A percentile compares a stretch with the other conserved stretches of the same genome.
Evolutionary conservation across 371 early-diverging fungal genomes (phyloP).

Genomic region (Mortierella sp.): DNA sequence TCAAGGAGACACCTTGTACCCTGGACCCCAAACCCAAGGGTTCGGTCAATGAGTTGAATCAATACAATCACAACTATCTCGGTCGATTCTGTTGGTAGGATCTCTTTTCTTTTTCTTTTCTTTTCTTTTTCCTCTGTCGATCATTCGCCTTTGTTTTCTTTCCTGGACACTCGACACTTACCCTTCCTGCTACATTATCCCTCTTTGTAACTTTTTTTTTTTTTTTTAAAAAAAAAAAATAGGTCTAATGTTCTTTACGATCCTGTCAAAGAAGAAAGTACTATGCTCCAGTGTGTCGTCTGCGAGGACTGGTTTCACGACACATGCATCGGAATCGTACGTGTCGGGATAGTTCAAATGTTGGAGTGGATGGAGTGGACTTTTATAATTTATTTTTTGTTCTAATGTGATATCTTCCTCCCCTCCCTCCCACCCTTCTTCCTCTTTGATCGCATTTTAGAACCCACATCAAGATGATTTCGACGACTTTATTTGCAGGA

Average conservation of each 20-base stretch:
- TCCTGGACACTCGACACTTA: too few relatives aligned
- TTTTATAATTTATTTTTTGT: too few relatives aligned
- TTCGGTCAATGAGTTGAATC: conserved; percentile 68
- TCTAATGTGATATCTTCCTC: too few relatives aligned
- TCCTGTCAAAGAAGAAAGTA: conserved; percentile 73
- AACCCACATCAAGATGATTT: conserved; percentile 75
- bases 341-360: too few relatives aligned
- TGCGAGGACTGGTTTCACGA: conserved; percentile 94
- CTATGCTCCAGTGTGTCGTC: conserved; percentile 86
- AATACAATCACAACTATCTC: conserved; percentile 82
- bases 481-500: conserved; percentile 84
- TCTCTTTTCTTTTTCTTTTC: not conserved
- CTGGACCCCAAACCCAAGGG: conserved; percentile 55
- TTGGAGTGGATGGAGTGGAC: too few relatives aligned
- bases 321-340: conserved; percentile 78
- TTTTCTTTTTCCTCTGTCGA: too few relatives aligned
- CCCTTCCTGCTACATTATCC: not conserved
- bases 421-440: conserved; percentile 6
- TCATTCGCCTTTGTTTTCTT: too few relatives aligned
- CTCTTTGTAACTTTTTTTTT: not conserved
- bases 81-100: conserved; percentile 83
- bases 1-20: conserved; percentile 54
- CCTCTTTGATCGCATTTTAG: conserved; percentile 34
- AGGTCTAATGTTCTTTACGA: conserved; percentile 82
- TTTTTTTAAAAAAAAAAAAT: not conserved